These are phyloP conservation scores for Diaporthe nobilis DNA, from an alignment of 2,329 filamentous ascomycete genomes.

Conservation along the genomic window DNA sequence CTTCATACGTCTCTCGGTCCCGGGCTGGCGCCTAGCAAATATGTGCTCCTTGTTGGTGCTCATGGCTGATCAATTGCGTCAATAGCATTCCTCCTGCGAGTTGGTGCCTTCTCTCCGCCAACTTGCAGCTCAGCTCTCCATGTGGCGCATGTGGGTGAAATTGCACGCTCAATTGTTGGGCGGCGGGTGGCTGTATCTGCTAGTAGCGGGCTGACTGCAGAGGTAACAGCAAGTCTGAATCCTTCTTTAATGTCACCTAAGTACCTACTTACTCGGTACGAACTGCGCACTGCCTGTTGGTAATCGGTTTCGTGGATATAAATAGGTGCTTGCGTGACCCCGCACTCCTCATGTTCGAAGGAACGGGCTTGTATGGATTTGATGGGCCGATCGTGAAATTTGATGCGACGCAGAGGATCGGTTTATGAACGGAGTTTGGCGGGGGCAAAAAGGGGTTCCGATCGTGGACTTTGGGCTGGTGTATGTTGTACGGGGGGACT, in stretches of 20 bases:
- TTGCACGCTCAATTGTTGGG: constrained; percentile 8
- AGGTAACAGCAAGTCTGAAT: background rate
- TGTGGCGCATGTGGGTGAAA: constrained; percentile 22
- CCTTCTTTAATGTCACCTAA: background rate
- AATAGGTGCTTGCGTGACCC: constrained; percentile 18
- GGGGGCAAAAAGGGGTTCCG: background rate
- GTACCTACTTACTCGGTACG: background rate
- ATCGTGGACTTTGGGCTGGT: background rate
- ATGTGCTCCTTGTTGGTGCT: background rate
- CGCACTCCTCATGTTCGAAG: constrained; percentile 1
- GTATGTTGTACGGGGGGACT: background rate
- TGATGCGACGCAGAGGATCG: constrained; percentile 10
- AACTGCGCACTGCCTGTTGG: background rate
- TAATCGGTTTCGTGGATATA: background rate
- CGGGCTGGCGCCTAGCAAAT: background rate
- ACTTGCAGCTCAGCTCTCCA: constrained; percentile 14
- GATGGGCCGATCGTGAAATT: constrained; percentile 18
- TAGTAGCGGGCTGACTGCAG: background rate
- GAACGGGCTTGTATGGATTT: constrained; percentile 15
- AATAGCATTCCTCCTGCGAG: background rate
- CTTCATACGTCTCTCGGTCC: background rate
- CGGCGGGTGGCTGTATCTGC: background rate
- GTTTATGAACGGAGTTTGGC: background rate
- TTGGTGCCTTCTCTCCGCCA: background rate
- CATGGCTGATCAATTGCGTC: constrained; percentile 1